phyloP scores from a whole-genome alignment of 768 basidiomycete genomes.

The Pisolithus sp. region DNA sequence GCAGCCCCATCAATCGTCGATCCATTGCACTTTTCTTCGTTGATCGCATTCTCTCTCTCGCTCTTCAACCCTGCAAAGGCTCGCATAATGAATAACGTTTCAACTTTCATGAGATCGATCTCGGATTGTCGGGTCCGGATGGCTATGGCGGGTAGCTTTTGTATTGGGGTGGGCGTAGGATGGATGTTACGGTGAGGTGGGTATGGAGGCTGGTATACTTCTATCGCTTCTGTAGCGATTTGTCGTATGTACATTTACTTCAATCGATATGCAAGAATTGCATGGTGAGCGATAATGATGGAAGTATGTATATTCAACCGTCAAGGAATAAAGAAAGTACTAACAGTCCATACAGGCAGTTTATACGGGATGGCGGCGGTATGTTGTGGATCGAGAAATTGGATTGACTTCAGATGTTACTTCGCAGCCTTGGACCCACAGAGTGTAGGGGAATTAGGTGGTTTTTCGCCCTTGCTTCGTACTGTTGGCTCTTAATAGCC shows the following conservation, averaged over 20 bases:
- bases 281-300: slow-evolving; percentile 21
- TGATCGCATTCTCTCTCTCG: slow-evolving; percentile 56
- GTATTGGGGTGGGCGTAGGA: slow-evolving; percentile 40
- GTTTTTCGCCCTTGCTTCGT: neutral
- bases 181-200: slow-evolving; percentile 25
- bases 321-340: no score
- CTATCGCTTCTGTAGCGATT: no score
- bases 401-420: neutral
- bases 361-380: no score
- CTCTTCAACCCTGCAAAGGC: slow-evolving; percentile 43
- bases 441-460: slow-evolving; percentile 10
- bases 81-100: slow-evolving; percentile 19
- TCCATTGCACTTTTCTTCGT: slow-evolving; percentile 60
- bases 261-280: no score
- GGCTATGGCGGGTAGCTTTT: slow-evolving; percentile 36
- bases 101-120: slow-evolving; percentile 18
- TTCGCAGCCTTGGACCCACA: slow-evolving; percentile 23
- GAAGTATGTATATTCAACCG: no score
- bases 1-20: slow-evolving; percentile 39
- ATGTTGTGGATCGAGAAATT: slow-evolving; percentile 36
- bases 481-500: slow-evolving; percentile 12
- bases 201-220: neutral
- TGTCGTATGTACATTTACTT: no score
- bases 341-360: slow-evolving; percentile 9
- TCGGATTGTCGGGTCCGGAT: slow-evolving; percentile 25